Evolutionary conservation across 73 alveolate genomes (phyloP).

Genomic region (Uronychia setigera): DNA sequence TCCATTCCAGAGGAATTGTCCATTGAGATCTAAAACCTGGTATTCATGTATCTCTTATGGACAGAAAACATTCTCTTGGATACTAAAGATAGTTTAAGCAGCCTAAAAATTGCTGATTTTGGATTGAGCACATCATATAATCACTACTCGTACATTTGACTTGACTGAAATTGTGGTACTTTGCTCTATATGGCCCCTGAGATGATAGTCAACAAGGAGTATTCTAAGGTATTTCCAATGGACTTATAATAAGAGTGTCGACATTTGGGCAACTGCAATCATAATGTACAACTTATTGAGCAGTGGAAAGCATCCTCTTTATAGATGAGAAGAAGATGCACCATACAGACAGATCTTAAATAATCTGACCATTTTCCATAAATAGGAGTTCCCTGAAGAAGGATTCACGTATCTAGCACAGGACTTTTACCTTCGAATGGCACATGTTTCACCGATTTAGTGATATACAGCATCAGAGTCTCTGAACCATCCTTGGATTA

Average conservation of each 20-base stretch:
- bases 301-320: conserved; percentile 77
- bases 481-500: conserved; percentile 82
- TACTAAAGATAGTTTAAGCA: conserved; percentile 10
- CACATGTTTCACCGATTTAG: conserved; percentile 58
- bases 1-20: conserved; percentile 82
- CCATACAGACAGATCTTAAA: conserved; percentile 15
- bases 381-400: conserved; percentile 13
- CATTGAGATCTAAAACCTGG: conserved; percentile 87
- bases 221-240: no score
- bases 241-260: conserved; percentile 74
- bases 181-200: conserved; percentile 84
- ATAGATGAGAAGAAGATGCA: conserved; percentile 33
- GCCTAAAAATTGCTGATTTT: conserved; percentile 53
- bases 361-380: neutral
- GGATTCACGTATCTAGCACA: conserved; percentile 49
- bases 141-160: conserved; percentile 23
- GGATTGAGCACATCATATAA: conserved; percentile 47
- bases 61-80: conserved; percentile 44
- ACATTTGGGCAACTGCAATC: conserved; percentile 77
- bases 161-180: conserved; percentile 70
- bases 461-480: conserved; percentile 66
- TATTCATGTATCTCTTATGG: conserved; percentile 39
- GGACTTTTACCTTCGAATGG: conserved; percentile 53
- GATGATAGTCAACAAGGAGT: conserved; percentile 64
- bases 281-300: conserved; percentile 72